Evolutionary conservation across 495 filamentous ascomycete species (phyloP).

Genomic region (Venustampulla echinocandica): DNA sequence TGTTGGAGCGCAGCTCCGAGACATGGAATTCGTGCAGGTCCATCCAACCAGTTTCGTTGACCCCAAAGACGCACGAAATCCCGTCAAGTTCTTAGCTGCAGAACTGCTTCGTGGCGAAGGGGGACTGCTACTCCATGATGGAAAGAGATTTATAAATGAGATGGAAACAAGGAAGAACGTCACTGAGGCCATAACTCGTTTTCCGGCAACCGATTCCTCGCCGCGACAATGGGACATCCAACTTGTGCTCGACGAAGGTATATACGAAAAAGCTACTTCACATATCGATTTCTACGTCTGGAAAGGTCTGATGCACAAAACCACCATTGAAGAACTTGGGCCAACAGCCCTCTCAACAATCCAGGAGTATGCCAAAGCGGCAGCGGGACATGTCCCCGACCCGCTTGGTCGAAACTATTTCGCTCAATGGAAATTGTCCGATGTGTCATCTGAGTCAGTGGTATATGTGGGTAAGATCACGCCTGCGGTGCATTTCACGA

Average conservation of each 20-base stretch:
- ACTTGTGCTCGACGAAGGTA: slow-evolving; percentile 49
- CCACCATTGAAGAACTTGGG: slow-evolving; percentile 40
- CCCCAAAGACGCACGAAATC: slow-evolving; percentile 33
- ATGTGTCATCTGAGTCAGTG: slow-evolving; percentile 28
- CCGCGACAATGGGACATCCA: slow-evolving; percentile 44
- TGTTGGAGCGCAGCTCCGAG: slow-evolving; percentile 41
- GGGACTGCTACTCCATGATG: slow-evolving; percentile 39
- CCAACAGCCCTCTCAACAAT: slow-evolving; percentile 31
- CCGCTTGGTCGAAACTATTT: slow-evolving; percentile 37
- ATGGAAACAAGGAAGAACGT: slow-evolving; percentile 44
- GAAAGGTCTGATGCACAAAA: slow-evolving; percentile 47
- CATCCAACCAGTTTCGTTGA: slow-evolving; percentile 69
- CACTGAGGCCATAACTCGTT: slow-evolving; percentile 37
- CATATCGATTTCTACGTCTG: slow-evolving; percentile 52
- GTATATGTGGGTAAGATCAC: slow-evolving; percentile 49
- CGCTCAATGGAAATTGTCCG: slow-evolving; percentile 40
- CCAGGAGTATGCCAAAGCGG: slow-evolving; percentile 35
- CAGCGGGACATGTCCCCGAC: slow-evolving; percentile 29
- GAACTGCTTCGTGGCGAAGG: slow-evolving; percentile 52
- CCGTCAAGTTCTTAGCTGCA: slow-evolving; percentile 51
- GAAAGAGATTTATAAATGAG: slow-evolving; percentile 49
- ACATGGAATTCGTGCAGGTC: slow-evolving; percentile 51
- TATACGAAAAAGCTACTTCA: slow-evolving; percentile 36
- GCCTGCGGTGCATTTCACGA: slow-evolving; percentile 53
- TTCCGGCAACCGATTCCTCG: slow-evolving; percentile 19